Base-by-base conservation (phyloP, 148 eudicot genomes). In the Chenopodium quinoa region DNA sequence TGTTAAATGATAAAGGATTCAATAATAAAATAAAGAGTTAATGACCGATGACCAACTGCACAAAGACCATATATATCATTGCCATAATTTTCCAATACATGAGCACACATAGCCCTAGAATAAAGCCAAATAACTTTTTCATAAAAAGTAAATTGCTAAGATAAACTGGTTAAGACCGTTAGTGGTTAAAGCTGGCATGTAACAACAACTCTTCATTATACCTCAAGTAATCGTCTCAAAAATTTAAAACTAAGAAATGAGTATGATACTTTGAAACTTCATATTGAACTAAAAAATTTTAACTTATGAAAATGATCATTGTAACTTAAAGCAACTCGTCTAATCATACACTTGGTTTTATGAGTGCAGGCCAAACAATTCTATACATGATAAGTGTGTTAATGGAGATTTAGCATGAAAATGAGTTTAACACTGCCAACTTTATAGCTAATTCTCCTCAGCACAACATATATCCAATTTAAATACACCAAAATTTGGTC, bases 391-490 rank as follows among this genome's bases (percentile, higher is more conserved):
- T 9, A 9, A 71, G 23, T 23, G 23, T 71, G 56, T 17, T 72
- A 46, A 40, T 22, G 54, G 11, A n/a, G 7, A 44, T 44, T 46
- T 25, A n/a, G 16, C 9, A n/a, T 37, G 22, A 71, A 6, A 0
- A 8, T 71, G 25, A 46, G 7, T n/a, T 17, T 9, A 14, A 44
- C 4, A 44, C 27, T 46, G 44, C 31, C 2, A 7, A 44, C 75
- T 22, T 46, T 54, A 20, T 44, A 44, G 46, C 22, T 71, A 22
- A 72, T 29, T 23, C 75, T 44, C 50, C 22, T 69, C 54, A 2
- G 79, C 46, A 75, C 67, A 23, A 10, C 7, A 34, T 65, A 75
- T 29, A 50, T 64, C 73, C 56, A n/a, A 23, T 70, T 50, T 71
- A 47, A 25, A 78, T 14, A 22, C 2, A 67, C 27, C 9, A 67